Conservation (phyloP, 306 rosid genomes). For the Mimosa bimucronata region DNA sequence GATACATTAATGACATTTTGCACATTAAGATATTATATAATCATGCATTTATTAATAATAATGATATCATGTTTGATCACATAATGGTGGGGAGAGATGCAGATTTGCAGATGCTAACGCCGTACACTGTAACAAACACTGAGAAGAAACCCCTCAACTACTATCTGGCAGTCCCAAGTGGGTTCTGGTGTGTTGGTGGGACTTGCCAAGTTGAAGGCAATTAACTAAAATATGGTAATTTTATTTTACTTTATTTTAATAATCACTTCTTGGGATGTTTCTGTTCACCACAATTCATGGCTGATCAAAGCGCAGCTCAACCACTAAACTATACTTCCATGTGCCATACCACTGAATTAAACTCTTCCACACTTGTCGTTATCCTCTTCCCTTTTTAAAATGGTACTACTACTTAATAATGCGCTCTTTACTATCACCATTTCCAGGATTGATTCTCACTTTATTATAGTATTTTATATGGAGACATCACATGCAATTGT, state of each 20-base stretch:
- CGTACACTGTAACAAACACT: constrained; percentile 44
- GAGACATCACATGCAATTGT: background rate
- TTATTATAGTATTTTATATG: background rate
- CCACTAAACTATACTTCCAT: constrained; percentile 49
- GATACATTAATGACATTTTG: constrained; percentile 40
- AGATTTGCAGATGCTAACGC: constrained; percentile 40
- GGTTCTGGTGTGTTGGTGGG: constrained; percentile 15
- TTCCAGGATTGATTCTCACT: constrained; percentile 35
- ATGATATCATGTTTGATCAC: constrained; percentile 36
- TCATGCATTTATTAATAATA: constrained; percentile 47
- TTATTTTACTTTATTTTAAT: background rate
- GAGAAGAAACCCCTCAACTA: constrained; percentile 16
- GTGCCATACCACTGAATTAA: constrained; percentile 12
- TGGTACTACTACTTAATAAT: constrained; percentile 2
- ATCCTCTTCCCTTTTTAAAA: background rate
- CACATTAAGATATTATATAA: constrained; percentile 40
- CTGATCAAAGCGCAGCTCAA: constrained; percentile 58
- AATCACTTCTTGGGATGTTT: constrained; percentile 2
- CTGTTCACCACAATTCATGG: constrained; percentile 46
- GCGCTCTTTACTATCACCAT: constrained; percentile 19
- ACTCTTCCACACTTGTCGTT: background rate
- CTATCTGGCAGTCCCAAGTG: background rate
- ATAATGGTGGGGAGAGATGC: constrained; percentile 25
- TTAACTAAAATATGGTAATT: background rate
- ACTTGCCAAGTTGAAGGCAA: background rate